Conservation (phyloP, 2,329 filamentous ascomycete genomes). For the Diaporthe destruens region DNA sequence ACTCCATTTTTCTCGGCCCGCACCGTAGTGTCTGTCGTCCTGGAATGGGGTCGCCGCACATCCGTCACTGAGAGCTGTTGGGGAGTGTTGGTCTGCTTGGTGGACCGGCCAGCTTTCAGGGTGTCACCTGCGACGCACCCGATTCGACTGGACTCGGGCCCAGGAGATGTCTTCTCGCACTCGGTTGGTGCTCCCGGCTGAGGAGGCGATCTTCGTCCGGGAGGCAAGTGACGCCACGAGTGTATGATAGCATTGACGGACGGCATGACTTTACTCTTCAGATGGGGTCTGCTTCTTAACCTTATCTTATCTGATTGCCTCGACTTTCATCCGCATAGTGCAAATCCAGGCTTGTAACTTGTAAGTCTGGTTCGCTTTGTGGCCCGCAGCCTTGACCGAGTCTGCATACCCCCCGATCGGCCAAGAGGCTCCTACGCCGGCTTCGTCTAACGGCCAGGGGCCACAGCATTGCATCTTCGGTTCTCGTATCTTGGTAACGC, state of each 20-base stretch:
- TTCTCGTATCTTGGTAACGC: conserved; percentile 25
- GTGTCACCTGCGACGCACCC: conserved; percentile 6
- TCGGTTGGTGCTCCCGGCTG: not conserved
- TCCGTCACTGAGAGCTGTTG: not conserved
- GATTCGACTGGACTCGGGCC: not conserved
- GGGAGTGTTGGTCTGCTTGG: not conserved
- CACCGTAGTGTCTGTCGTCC: not conserved
- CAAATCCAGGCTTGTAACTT: not conserved
- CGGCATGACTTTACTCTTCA: not conserved
- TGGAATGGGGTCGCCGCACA: conserved; percentile 5
- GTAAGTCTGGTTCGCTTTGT: not conserved
- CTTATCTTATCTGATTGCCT: not conserved
- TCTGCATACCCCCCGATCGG: conserved; percentile 14
- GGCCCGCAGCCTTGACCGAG: conserved; percentile 10
- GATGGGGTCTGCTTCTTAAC: not conserved
- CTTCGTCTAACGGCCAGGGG: not conserved
- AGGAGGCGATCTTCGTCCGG: not conserved
- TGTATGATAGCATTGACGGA: not conserved
- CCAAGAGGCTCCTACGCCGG: conserved; percentile 9
- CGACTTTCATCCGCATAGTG: not conserved
- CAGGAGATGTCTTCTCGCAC: not conserved
- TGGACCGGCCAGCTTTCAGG: not conserved
- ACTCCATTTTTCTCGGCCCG: conserved; percentile 5
- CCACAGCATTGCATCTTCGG: not conserved
- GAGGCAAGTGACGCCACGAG: not conserved